Evolutionary conservation across 352 stramenopile genomes (phyloP).

Genomic region (Stramenopiles sp.): DNA sequence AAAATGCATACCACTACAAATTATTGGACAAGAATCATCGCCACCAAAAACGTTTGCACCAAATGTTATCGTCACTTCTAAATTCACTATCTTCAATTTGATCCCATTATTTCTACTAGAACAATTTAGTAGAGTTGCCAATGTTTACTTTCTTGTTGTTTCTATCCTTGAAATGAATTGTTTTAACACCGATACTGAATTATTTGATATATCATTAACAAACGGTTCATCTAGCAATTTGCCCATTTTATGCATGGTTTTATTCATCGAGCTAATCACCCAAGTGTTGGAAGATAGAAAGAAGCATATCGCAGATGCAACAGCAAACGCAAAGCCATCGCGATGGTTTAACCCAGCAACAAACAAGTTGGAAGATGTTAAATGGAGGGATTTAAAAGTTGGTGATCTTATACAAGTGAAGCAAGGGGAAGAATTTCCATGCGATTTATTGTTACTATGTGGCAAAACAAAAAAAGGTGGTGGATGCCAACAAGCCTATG

Average conservation of each 20-base stretch:
- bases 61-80: slow-evolving; percentile 65
- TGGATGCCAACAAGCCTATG: slow-evolving; percentile 47
- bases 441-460: slow-evolving; percentile 42
- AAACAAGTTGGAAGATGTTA: slow-evolving; percentile 31
- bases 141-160: slow-evolving; percentile 77
- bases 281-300: slow-evolving; percentile 54
- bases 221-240: slow-evolving; percentile 48
- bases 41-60: background rate
- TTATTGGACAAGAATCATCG: slow-evolving; percentile 3
- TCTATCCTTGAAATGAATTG: slow-evolving; percentile 57
- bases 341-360: slow-evolving; percentile 26
- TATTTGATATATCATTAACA: slow-evolving; percentile 43
- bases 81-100: slow-evolving; percentile 62
- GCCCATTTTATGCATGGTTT: slow-evolving; percentile 45
- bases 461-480: slow-evolving; percentile 37
- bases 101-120: slow-evolving; percentile 62
- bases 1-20: background rate
- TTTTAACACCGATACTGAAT: background rate
- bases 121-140: slow-evolving; percentile 62
- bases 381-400: slow-evolving; percentile 50
- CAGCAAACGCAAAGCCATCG: slow-evolving; percentile 46
- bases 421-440: slow-evolving; percentile 51
- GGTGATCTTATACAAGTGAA: slow-evolving; percentile 48
- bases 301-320: slow-evolving; percentile 46
- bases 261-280: slow-evolving; percentile 54